Percentiles rank a stretch among this genome's conserved stretches.
These are phyloP conservation scores for Globisporangium mamillatum DNA, from an alignment of 352 stramenopile species.

Conservation along the genomic window DNA sequence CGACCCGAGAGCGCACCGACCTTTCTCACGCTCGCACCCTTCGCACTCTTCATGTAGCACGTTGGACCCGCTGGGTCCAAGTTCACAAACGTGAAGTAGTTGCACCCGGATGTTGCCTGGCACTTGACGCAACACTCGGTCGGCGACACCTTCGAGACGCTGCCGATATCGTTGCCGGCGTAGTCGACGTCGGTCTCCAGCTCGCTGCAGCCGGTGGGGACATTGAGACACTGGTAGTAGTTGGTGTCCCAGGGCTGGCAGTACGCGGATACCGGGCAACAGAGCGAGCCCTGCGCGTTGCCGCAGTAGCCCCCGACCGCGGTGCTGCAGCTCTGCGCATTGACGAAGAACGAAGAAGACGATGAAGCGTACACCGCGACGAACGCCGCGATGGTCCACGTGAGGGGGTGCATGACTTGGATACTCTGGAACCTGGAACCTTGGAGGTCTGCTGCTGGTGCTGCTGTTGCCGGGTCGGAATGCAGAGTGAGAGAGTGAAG, in stretches of 20 bases:
- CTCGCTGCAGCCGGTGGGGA: constrained; percentile 29
- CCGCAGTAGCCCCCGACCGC: constrained; percentile 38
- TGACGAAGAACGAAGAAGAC: not conserved
- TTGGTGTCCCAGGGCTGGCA: constrained; percentile 48
- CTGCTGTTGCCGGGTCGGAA: not conserved
- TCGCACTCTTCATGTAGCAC: constrained; percentile 48
- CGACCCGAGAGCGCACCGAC: constrained; percentile 32
- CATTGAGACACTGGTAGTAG: constrained; percentile 55
- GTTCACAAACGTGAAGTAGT: constrained; percentile 52
- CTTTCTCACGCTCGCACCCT: constrained; percentile 17
- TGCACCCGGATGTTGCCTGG: constrained; percentile 26
- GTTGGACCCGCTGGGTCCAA: constrained; percentile 26
- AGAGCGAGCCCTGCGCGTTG: constrained; percentile 33
- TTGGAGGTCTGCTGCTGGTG: not conserved
- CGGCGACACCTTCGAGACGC: constrained; percentile 29
- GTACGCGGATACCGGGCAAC: constrained; percentile 32
- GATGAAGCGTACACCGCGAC: not conserved
- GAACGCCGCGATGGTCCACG: not conserved
- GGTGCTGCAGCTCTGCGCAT: constrained; percentile 20
- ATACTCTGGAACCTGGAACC: not conserved
- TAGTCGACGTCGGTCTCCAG: constrained; percentile 52
- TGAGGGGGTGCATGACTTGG: not conserved
- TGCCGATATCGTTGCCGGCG: constrained; percentile 38
- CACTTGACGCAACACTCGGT: constrained; percentile 33
- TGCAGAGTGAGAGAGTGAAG: not conserved